Evolutionary conservation across 2,329 filamentous ascomycete species (phyloP), one percentile per base, ranked within the genome.

Genomic region (Fusarium concolor): DNA sequence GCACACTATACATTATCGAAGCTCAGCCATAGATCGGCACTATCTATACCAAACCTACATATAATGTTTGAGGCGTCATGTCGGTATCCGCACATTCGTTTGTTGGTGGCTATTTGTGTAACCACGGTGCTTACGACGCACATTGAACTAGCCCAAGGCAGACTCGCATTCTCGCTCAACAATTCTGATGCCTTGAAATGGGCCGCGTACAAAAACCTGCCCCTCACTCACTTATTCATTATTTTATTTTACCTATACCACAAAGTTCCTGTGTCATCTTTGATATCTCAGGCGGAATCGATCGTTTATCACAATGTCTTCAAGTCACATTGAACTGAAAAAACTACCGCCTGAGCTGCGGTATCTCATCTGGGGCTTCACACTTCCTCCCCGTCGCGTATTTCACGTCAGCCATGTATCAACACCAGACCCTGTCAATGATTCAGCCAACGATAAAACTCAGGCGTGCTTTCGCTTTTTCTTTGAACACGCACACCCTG

Each of bases 1-100:
- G 80, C 38, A 83, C 79, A 6, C 57, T 86, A 58, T 85, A 84
- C 67, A 76, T 83, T 1, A 84, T 83, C 63, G 83, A 85, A 73
- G 79, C 80, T 4, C 66, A 77, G 56, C 67, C 62, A 5, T 62
- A 71, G 24, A 64, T 43, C 56, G 62, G 17, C 44, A 1, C 4
- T 1, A 17, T 41, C 11, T n/a, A n/a, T n/a, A n/a, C n/a, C n/a
- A n/a, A n/a, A n/a, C n/a, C n/a, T n/a, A n/a, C n/a, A n/a, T n/a
- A n/a, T n/a, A 26, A 29, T 33, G 41, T 28, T 52, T 24, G 31
- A 33, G 31, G 46, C 35, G 20, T 10, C 4, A 29, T 37, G 26
- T 15, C 35, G 22, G 18, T 28, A 45, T 39, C 24, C 24, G 28
- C 9, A 29, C n/a, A n/a, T n/a, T n/a, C n/a, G n/a, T n/a, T 29